These are phyloP conservation scores for Plectranthus barbatus DNA, from an alignment of 257 asterid species.

Conservation along the genomic window DNA sequence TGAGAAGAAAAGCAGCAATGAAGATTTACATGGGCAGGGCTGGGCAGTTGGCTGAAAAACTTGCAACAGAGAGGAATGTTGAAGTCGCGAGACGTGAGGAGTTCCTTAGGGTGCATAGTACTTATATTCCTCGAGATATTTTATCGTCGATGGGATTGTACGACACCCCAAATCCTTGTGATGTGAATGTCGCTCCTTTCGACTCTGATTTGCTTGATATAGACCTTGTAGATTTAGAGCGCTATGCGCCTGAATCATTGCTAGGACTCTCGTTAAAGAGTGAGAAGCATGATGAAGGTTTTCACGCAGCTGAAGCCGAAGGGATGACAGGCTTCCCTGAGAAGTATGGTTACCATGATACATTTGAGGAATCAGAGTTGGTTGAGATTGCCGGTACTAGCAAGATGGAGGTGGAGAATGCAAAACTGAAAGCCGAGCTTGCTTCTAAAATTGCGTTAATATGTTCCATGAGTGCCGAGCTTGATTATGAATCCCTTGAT, in stretches of 20 bases:
- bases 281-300: slow-evolving; percentile 55
- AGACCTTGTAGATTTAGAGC: slow-evolving; percentile 71
- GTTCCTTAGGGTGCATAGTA: slow-evolving; percentile 58
- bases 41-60: slow-evolving; percentile 90
- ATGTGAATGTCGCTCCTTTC: slow-evolving; percentile 77
- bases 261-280: slow-evolving; percentile 46
- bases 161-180: slow-evolving; percentile 78
- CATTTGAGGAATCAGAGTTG: slow-evolving; percentile 58
- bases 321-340: slow-evolving; percentile 31
- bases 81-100: slow-evolving; percentile 86
- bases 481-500: slow-evolving; percentile 58
- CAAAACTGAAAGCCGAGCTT: slow-evolving; percentile 89
- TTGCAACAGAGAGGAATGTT: slow-evolving; percentile 77
- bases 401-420: slow-evolving; percentile 94
- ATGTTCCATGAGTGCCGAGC: slow-evolving; percentile 58
- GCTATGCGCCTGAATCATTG: slow-evolving; percentile 83
- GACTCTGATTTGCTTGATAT: slow-evolving; percentile 70
- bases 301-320: slow-evolving; percentile 46
- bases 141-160: slow-evolving; percentile 84
- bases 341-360: slow-evolving; percentile 49
- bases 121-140: slow-evolving; percentile 76
- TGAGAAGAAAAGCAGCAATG: slow-evolving; percentile 85
- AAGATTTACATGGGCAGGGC: slow-evolving; percentile 98
- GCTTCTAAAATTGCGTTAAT: slow-evolving; percentile 89
- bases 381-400: slow-evolving; percentile 91